Evolutionary conservation across 1,284 basidiomycete genomes (phyloP), one percentile per base, ranked within the genome.

Genomic region (Inonotus obliquus): DNA sequence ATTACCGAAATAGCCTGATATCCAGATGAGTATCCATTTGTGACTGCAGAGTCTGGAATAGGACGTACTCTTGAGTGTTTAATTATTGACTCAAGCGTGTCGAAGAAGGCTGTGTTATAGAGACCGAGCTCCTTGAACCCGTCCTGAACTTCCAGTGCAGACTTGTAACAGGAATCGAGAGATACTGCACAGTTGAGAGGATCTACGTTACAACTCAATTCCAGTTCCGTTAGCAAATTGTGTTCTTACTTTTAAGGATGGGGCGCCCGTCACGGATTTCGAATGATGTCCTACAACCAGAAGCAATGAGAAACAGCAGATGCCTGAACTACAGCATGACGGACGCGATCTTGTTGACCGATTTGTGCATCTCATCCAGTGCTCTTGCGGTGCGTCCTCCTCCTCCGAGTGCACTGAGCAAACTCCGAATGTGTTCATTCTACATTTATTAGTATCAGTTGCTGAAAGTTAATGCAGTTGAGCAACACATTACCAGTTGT

Each of bases 361-460:
- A 7, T n/a, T 41, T 23, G 10, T 53, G 25, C 57, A 59, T 59
- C 17, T 10, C 11, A 14, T 59, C 38, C 23, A 59, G n/a, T 5
- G 57, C 57, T 38, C 47, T 59, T 52, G 57, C 57, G 9, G 57
- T 38, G 19, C 57, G 23, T 6, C 48, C 49, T 1, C 57, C 57
- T 7, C 57, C 57, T 9, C 57, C 57, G 10, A 59, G 49, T 14
- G 48, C 13, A 52, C 17, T 52, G 11, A 59, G 57, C 23, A n/a
- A 52, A 2, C 19, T 32, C 7, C 35, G 17, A n/a, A 52, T 38
- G 13, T 59, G 57, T 6, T 29, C 17, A 17, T 9, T 52, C 57
- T 59, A n/a, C 6, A 13, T 13, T 11, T 47, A 19, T 17, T 6
- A 48, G 25, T 23, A 23, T 29, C 11, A 6, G 47, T 27, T 49